Percentiles rank a stretch among this genome's conserved stretches.
phyloP scores from a whole-genome alignment of 106 monocot genomes.

The Gastrodia elata region DNA sequence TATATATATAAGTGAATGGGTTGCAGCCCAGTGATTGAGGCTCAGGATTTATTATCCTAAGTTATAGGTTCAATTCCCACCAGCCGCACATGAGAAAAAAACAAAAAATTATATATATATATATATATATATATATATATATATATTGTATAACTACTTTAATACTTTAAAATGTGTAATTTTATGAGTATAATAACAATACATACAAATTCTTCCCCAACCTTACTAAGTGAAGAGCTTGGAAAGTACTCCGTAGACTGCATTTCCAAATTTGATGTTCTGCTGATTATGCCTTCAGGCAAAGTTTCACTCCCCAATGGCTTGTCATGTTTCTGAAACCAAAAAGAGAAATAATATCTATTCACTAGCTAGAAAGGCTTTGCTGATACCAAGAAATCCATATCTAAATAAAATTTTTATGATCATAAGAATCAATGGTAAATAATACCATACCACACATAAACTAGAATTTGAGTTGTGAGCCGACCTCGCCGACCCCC shows the following conservation, averaged over 20 bases:
- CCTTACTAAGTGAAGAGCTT: slow-evolving; percentile 21
- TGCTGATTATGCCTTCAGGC: slow-evolving; percentile 42
- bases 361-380: slow-evolving; percentile 1
- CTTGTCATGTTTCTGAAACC: slow-evolving; percentile 16
- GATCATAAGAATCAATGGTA: neutral
- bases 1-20: too few relatives aligned
- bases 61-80: too few relatives aligned
- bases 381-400: neutral
- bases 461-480: slow-evolving; percentile 10
- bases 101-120: too few relatives aligned
- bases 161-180: neutral
- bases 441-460: slow-evolving; percentile 36
- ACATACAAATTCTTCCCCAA: neutral
- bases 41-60: too few relatives aligned
- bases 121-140: too few relatives aligned
- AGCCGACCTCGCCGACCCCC: slow-evolving; percentile 4
- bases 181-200: neutral
- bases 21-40: too few relatives aligned
- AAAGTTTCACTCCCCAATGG: slow-evolving; percentile 39
- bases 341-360: neutral
- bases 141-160: neutral
- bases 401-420: too few relatives aligned
- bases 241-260: slow-evolving; percentile 19
- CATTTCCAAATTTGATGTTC: slow-evolving; percentile 42
- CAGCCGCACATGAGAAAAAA: too few relatives aligned